Percentiles rank a stretch among this genome's conserved stretches.
These are phyloP conservation scores for Solanum lycopersicoides DNA, from an alignment of 257 asterid genomes.

Conservation along the genomic window DNA sequence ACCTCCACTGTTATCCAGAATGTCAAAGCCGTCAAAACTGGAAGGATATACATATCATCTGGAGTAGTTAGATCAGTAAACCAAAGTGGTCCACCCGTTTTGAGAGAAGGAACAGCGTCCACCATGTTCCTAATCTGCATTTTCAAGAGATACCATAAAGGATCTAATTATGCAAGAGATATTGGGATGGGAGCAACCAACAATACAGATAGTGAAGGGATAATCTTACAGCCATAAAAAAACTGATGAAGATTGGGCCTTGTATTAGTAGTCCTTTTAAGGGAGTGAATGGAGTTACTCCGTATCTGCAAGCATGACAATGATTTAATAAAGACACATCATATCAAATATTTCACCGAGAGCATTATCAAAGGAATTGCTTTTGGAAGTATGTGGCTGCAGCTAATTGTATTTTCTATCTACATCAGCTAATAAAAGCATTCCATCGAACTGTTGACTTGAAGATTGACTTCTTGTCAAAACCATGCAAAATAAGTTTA, in stretches of 20 bases:
- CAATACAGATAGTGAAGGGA: not conserved
- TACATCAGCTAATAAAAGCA: not conserved
- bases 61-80: slow-evolving; percentile 89
- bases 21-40: slow-evolving; percentile 78
- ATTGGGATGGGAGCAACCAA: not conserved
- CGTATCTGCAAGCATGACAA: slow-evolving; percentile 45
- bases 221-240: slow-evolving; percentile 85
- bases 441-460: not conserved
- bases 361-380: not conserved
- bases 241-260: slow-evolving; percentile 71
- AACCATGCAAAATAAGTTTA: not conserved
- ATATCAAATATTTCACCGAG: not conserved
- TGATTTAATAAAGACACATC: not conserved
- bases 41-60: slow-evolving; percentile 64
- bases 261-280: slow-evolving; percentile 68
- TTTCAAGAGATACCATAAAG: not conserved
- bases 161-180: not conserved
- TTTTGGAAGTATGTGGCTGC: not conserved
- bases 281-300: slow-evolving; percentile 83
- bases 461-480: not conserved
- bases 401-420: not conserved
- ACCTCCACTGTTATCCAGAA: slow-evolving; percentile 97
- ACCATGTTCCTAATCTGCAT: slow-evolving; percentile 73
- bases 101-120: slow-evolving; percentile 81
- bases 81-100: slow-evolving; percentile 86